Evolutionary conservation across 139 green algal species (phyloP).

Genomic region (Chlamydomonas sphaeroides): DNA sequence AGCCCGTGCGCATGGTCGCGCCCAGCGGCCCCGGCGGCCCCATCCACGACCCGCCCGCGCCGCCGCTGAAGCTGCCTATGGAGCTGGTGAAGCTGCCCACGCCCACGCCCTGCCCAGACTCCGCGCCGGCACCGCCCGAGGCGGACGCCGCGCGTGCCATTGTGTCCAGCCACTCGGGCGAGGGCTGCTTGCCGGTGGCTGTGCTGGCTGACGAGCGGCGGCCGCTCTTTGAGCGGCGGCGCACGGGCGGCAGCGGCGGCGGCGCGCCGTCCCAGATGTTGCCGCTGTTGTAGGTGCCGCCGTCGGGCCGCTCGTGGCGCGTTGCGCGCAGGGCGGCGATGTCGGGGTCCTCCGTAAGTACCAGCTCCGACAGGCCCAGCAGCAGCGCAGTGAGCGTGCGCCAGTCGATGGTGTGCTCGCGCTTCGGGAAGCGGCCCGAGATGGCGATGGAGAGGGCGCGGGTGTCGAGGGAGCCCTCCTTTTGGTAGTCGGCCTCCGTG

Average conservation of each 20-base stretch:
- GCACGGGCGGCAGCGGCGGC: conserved; percentile 38
- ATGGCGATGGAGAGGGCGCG: conserved; percentile 46
- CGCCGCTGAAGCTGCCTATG: neutral
- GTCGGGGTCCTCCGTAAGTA: conserved; percentile 45
- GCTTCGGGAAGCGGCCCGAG: conserved; percentile 57
- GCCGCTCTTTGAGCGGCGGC: conserved; percentile 8
- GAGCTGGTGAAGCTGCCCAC: too few species aligned
- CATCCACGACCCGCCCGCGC: neutral
- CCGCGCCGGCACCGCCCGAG: neutral
- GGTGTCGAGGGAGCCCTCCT: conserved; percentile 51
- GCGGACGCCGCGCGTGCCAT: conserved; percentile 8
- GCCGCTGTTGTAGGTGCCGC: conserved; percentile 42
- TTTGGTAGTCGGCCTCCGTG: conserved; percentile 52
- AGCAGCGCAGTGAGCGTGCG: conserved; percentile 46
- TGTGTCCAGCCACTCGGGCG: conserved; percentile 19
- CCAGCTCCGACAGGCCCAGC: conserved; percentile 50
- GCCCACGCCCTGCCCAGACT: too few species aligned
- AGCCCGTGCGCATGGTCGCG: conserved; percentile 10
- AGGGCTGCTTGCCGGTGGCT: neutral
- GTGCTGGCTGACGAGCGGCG: too few species aligned
- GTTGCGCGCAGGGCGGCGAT: neutral
- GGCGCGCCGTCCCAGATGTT: conserved; percentile 40
- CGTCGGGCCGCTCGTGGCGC: neutral
- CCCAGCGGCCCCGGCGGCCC: too few species aligned
- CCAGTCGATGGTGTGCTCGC: conserved; percentile 51